Base-by-base conservation (phyloP, 495 filamentous ascomycete genomes). In the Hypoxylon trugodes region DNA sequence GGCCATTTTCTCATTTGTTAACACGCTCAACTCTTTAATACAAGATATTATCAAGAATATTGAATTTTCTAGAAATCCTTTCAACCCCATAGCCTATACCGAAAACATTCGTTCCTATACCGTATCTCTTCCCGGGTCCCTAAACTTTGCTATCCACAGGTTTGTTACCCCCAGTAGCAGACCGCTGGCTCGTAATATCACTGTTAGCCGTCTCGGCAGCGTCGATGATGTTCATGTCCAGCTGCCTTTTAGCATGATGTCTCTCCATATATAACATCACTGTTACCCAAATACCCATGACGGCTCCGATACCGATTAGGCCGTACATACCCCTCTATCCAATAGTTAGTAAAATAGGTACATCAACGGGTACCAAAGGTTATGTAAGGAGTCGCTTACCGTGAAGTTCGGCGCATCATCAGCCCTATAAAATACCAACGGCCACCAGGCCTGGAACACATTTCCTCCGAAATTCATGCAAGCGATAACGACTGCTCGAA, bases 401-500 rank as follows among this genome's bases (percentile, higher is more conserved):
- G 37, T 41, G 15, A 41, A 41, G 37, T 41, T 18, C 15, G 37
- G 37, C 15, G 37, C 37, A 18, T 41, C 37, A 18, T 41, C 37
- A 9, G 37, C 37, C 4, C 37, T 16, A 9, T 41, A 41, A 41
- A 41, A 41, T 16, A 41, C 15, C 37, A 41, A 41, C 15, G 37
- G 37, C 37, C 37, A 41, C 37, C 37, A 41, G 13, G 37, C 37
- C 37, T 41, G 37, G 37, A 41, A 41, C 1, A 41, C 12, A 18
- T 41, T 41, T 41, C 37, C 37, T 15, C 12, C n/a, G 21, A 41
- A 41, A 18, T 41, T 41, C 37, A 41, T 41, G 37, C 37, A 41
- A 41, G 37, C 37, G 13, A 41, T 41, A 18, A 41, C 37, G 13
- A 41, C 37, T 4, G 37, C 37, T 18, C 37, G 37, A 4, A 41